Percentiles rank a stretch among this genome's conserved stretches.
These are phyloP conservation scores for Isatis tinctoria DNA, from an alignment of 345 rosid genomes.

Conservation along the genomic window DNA sequence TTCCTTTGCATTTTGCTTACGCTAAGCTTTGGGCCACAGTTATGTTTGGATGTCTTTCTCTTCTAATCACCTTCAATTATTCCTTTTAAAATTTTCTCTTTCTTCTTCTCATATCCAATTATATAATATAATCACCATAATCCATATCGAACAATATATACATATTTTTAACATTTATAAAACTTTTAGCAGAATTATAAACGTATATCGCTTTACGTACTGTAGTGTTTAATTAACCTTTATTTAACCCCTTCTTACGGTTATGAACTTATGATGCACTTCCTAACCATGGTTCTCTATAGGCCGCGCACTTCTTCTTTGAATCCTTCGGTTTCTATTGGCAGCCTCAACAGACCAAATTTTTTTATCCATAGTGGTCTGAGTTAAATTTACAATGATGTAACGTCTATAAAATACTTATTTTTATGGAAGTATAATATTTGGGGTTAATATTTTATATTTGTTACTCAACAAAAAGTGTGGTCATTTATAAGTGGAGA, in stretches of 20 bases:
- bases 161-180: not conserved
- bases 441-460: not conserved
- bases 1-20: slow-evolving; percentile 12
- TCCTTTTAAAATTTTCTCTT: not conserved
- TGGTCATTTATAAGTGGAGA: too few species aligned
- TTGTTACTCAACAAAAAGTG: not conserved
- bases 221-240: not conserved
- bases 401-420: not conserved
- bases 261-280: not conserved
- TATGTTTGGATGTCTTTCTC: not conserved
- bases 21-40: slow-evolving; percentile 15
- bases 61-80: slow-evolving; percentile 4
- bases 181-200: not conserved
- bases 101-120: not conserved
- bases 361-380: too few species aligned
- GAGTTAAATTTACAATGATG: too few species aligned
- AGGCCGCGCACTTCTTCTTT: not conserved
- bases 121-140: not conserved
- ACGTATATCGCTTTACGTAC: not conserved
- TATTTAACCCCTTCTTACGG: too few species aligned
- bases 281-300: not conserved
- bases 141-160: not conserved
- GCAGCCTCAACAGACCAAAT: not conserved
- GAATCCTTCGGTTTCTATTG: not conserved
- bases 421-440: not conserved